These are phyloP conservation scores for Aspergillus caelatus DNA, from an alignment of 2,329 filamentous ascomycete genomes.

Conservation along the genomic window DNA sequence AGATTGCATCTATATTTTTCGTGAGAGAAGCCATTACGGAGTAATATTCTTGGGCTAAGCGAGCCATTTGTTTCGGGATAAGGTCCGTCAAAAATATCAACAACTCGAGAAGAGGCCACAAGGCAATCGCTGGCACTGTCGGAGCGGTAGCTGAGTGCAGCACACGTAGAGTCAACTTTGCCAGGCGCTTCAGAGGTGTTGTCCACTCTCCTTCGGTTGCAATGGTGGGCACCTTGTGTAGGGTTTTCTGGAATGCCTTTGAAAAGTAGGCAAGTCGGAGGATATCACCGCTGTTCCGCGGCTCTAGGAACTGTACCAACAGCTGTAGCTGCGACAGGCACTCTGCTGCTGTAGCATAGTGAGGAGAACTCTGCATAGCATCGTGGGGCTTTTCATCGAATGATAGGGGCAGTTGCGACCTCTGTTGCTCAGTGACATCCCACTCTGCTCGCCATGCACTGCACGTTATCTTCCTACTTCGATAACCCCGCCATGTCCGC, in stretches of 20 bases:
- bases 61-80: slow-evolving; percentile 45
- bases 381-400: slow-evolving; percentile 47
- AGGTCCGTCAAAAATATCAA: slow-evolving; percentile 40
- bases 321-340: slow-evolving; percentile 62
- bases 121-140: slow-evolving; percentile 23
- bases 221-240: slow-evolving; percentile 40
- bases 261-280: slow-evolving; percentile 49
- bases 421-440: slow-evolving; percentile 59
- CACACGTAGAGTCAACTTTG: slow-evolving; percentile 37
- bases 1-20: slow-evolving; percentile 25
- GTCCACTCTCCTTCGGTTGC: slow-evolving; percentile 46
- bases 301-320: slow-evolving; percentile 67
- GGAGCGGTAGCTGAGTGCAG: slow-evolving; percentile 31
- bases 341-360: slow-evolving; percentile 39
- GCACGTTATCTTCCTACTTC: slow-evolving; percentile 61
- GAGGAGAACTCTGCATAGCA: slow-evolving; percentile 48
- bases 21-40: slow-evolving; percentile 42
- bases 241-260: slow-evolving; percentile 43
- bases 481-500: slow-evolving; percentile 78
- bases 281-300: slow-evolving; percentile 48
- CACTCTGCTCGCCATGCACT: slow-evolving; percentile 62
- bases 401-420: slow-evolving; percentile 30
- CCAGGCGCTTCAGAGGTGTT: slow-evolving; percentile 42
- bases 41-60: slow-evolving; percentile 42
- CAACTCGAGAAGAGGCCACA: slow-evolving; percentile 39